Percentiles rank a stretch among this genome's conserved stretches.
Conservation (phyloP, 352 stramenopile genomes). For the Phytophthora chlamydospora region DNA sequence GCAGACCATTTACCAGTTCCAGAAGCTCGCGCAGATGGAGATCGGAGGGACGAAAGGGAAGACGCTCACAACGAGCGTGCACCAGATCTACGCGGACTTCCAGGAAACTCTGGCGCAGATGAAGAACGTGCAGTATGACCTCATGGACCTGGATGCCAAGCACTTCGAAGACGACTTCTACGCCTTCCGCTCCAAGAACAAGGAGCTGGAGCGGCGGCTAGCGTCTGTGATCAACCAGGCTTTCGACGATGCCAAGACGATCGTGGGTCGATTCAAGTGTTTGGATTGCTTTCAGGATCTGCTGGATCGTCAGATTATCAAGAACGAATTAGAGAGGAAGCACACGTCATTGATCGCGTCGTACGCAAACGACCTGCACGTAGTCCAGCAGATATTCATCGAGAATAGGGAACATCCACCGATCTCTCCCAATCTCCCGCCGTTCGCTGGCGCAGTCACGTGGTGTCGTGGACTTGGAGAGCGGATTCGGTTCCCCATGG, state of each 20-base stretch:
- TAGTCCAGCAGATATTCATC: slow-evolving; percentile 91
- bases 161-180: slow-evolving; percentile 94
- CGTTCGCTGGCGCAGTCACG: slow-evolving; percentile 90
- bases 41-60: slow-evolving; percentile 94
- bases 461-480: slow-evolving; percentile 90
- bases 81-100: slow-evolving; percentile 91
- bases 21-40: slow-evolving; percentile 88
- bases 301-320: slow-evolving; percentile 82
- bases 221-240: slow-evolving; percentile 91
- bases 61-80: slow-evolving; percentile 89
- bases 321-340: slow-evolving; percentile 91
- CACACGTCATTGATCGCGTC: slow-evolving; percentile 80
- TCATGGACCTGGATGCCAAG: slow-evolving; percentile 91
- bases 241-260: slow-evolving; percentile 93
- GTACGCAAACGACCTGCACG: slow-evolving; percentile 82
- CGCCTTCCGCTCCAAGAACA: slow-evolving; percentile 87
- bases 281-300: slow-evolving; percentile 93
- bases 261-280: slow-evolving; percentile 89
- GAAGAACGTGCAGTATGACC: slow-evolving; percentile 85
- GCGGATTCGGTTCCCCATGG: slow-evolving; percentile 90
- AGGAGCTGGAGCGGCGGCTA: slow-evolving; percentile 88
- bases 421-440: slow-evolving; percentile 89
- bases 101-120: slow-evolving; percentile 77
- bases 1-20: slow-evolving; percentile 91
- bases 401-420: slow-evolving; percentile 86